phyloP scores from a whole-genome alignment of 176 grass and related monocot genomes.

The Neostapfia colusana region DNA sequence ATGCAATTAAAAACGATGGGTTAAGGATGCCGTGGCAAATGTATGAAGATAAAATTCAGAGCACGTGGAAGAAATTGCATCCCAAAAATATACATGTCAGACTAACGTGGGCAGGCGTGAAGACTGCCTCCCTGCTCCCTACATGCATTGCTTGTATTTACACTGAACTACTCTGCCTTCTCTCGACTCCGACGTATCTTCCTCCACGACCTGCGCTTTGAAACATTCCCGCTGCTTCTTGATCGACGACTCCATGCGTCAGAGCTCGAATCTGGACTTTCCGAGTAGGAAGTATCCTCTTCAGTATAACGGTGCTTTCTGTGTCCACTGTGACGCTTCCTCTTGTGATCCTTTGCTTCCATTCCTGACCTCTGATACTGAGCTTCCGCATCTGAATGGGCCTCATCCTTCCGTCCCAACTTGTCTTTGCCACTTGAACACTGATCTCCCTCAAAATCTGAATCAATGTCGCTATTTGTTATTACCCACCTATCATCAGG shows the following conservation, averaged over 20 bases:
- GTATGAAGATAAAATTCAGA: neutral
- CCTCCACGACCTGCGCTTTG: conserved; percentile 23
- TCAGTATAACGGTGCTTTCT: conserved; percentile 10
- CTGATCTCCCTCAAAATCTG: conserved; percentile 9
- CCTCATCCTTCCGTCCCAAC: conserved; percentile 15
- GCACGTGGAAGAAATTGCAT: neutral
- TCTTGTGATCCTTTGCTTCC: conserved; percentile 31
- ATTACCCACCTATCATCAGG: conserved; percentile 41
- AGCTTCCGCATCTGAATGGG: conserved; percentile 7
- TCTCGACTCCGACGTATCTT: neutral
- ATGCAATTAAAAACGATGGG: neutral
- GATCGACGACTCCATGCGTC: conserved; percentile 24
- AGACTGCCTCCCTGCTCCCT: neutral
- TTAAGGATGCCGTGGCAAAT: neutral
- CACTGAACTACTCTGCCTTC: neutral
- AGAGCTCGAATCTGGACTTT: conserved; percentile 22
- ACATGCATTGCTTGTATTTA: neutral
- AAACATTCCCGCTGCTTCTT: conserved; percentile 37
- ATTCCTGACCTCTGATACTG: conserved; percentile 22
- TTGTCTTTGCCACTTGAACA: conserved; percentile 15
- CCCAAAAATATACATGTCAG: neutral
- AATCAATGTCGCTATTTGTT: conserved; percentile 44
- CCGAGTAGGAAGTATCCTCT: conserved; percentile 18
- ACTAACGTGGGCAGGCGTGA: neutral
- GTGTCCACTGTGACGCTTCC: conserved; percentile 41